Base-by-base conservation (phyloP, 345 rosid species). In the Corymbia maculata region DNA sequence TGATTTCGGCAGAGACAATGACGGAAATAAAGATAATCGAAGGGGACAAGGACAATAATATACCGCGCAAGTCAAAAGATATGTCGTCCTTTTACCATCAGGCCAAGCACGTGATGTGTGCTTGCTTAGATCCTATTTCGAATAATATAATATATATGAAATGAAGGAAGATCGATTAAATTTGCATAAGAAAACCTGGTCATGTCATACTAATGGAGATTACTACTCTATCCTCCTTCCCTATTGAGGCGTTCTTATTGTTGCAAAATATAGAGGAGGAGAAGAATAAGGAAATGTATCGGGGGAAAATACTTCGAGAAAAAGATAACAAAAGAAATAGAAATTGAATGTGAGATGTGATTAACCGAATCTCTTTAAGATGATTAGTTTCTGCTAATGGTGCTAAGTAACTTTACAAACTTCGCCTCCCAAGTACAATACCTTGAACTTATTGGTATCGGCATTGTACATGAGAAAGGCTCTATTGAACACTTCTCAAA, bases 351-450 rank as follows among this genome's bases (percentile, higher is more conserved):
- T 59, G 68, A 59, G n/a, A 14, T 5, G 26, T 24, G 68, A 11
- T 7, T 5, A 0, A 59, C 14, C 30, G 5, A 59, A 26, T 55
- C 59, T 55, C 59, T 26, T 55, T 55, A 59, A 24, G 5, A 26
- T 57, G n/a, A 57, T 57, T 57, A 2, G 66, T 57, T 57, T 8
- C 0, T 24, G 13, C n/a, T 9, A 4, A 4, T 0, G 13, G n/a
- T 57, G n/a, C 1, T 24, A 57, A 59, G 30, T 0, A 2, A 28
- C 5, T 24, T 59, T 28, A 59, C 2, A 13, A 59, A 59, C 14
- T 26, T 59, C 2, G 0, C 13, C 66, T 59, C 68, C 7, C 68
- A 59, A 59, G 2, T 5, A 26, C 7, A 59, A 59, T 6, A 26
- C 30, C 30, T 59, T 2, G 3, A 59, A 26, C 66, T 24, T 59